A percentile compares a stretch with the other conserved stretches of the same genome.
These are phyloP conservation scores for Zygoascus meyerae DNA, from an alignment of 1,139 yeast species.

Conservation along the genomic window DNA sequence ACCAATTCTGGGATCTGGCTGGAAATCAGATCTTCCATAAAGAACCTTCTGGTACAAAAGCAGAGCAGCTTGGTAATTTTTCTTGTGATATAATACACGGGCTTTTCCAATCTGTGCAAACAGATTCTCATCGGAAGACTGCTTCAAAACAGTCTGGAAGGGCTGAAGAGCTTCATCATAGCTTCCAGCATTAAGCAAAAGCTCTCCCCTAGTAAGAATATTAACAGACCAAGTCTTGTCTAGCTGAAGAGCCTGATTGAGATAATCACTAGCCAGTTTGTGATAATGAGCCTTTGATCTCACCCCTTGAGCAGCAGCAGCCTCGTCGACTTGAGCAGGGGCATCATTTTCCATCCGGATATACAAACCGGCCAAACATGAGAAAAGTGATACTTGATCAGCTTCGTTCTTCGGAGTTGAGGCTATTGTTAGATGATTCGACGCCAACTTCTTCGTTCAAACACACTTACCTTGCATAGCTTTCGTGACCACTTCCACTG, in stretches of 20 bases:
- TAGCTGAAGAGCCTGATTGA: slow-evolving; percentile 30
- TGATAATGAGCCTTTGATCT: slow-evolving; percentile 25
- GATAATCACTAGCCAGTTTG: slow-evolving; percentile 28
- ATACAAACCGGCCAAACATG: slow-evolving; percentile 70
- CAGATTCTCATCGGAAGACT: slow-evolving; percentile 47
- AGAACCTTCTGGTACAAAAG: slow-evolving; percentile 79
- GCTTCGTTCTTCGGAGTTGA: slow-evolving; percentile 37
- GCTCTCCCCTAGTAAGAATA: slow-evolving; percentile 53
- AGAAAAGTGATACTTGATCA: slow-evolving; percentile 51
- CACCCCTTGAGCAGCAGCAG: slow-evolving; percentile 18
- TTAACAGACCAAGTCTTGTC: slow-evolving; percentile 45
- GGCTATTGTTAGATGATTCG: slow-evolving; percentile 20
- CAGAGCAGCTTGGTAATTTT: slow-evolving; percentile 67
- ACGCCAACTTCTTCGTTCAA: background rate
- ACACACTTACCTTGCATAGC: slow-evolving; percentile 43
- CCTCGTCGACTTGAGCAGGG: slow-evolving; percentile 27
- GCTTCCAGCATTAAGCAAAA: slow-evolving; percentile 56
- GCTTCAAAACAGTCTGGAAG: slow-evolving; percentile 34
- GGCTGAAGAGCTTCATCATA: slow-evolving; percentile 52
- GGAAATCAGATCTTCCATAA: slow-evolving; percentile 59
- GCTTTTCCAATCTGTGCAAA: slow-evolving; percentile 84
- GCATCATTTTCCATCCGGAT: slow-evolving; percentile 45
- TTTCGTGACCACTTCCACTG: slow-evolving; percentile 55
- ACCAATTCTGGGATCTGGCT: slow-evolving; percentile 93
- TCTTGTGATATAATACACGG: slow-evolving; percentile 64